Conservation (phyloP, 2,329 filamentous ascomycete genomes). For the Xylaria sp. region DNA sequence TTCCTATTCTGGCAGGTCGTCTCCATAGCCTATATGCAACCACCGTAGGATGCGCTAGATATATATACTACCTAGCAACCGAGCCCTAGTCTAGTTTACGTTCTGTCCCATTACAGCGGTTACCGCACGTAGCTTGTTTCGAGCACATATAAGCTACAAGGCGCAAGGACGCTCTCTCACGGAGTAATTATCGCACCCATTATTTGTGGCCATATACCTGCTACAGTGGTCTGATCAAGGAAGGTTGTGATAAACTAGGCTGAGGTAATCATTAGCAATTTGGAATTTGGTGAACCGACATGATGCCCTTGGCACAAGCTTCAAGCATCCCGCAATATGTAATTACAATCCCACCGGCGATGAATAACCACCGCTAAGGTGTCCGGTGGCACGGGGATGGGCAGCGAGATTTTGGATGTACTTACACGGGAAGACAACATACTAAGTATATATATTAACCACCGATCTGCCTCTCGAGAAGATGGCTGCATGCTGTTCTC, state of each 20-base stretch:
- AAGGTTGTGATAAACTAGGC: not conserved
- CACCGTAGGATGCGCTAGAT: not conserved
- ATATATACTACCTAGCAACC: not conserved
- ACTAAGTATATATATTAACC: not conserved
- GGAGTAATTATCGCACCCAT: not conserved
- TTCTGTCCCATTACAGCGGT: not conserved
- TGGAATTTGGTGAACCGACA: slow-evolving; percentile 2
- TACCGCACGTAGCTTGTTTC: not conserved
- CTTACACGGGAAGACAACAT: not conserved
- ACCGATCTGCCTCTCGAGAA: not conserved
- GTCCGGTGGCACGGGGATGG: not conserved
- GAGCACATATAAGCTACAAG: not conserved
- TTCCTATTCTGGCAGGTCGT: slow-evolving; percentile 22
- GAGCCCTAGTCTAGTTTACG: not conserved
- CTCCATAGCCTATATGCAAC: not conserved
- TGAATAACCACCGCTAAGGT: not conserved
- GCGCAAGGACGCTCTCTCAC: not conserved
- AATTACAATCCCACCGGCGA: not conserved
- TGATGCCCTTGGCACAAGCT: not conserved
- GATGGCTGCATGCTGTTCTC: not conserved
- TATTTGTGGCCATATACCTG: not conserved
- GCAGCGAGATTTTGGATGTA: not conserved
- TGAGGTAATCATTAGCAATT: slow-evolving; percentile 27
- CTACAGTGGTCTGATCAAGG: not conserved
- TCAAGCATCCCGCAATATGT: not conserved